Conservation (phyloP, 2,329 filamentous ascomycete genomes). For the Diaporthe citri region DNA sequence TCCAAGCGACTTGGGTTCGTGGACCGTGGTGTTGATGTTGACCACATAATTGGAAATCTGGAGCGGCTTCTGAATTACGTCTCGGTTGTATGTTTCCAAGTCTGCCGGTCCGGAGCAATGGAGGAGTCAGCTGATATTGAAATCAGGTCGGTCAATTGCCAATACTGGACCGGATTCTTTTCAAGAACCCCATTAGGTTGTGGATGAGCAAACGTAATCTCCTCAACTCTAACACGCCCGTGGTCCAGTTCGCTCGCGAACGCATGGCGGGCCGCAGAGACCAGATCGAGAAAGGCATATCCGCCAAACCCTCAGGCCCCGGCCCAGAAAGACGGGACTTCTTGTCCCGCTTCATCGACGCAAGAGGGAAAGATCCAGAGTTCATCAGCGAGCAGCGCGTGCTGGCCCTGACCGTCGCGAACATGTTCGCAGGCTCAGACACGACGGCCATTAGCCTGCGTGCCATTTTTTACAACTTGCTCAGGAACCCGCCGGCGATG, state of each 20-base stretch:
- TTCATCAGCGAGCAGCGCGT: slow-evolving; percentile 27
- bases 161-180: neutral
- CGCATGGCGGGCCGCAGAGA: slow-evolving; percentile 14
- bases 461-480: slow-evolving; percentile 26
- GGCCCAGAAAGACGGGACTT: slow-evolving; percentile 13
- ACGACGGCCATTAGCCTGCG: slow-evolving; percentile 12
- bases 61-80: neutral
- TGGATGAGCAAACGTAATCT: slow-evolving; percentile 3
- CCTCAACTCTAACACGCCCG: neutral
- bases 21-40: slow-evolving; percentile 13
- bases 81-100: neutral
- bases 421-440: slow-evolving; percentile 29
- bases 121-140: neutral
- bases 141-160: slow-evolving; percentile 20
- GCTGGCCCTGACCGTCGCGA: slow-evolving; percentile 18
- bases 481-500: neutral
- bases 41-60: slow-evolving; percentile 4
- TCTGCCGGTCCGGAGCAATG: no score
- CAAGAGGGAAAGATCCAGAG: neutral
- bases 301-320: neutral
- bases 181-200: slow-evolving; percentile 16
- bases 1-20: slow-evolving; percentile 17
- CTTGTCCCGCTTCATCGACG: slow-evolving; percentile 6
- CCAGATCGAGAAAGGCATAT: slow-evolving; percentile 8
- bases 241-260: slow-evolving; percentile 3